Evolutionary conservation across 352 stramenopile species (phyloP).

Genomic region (Pythium rishiriense): DNA sequence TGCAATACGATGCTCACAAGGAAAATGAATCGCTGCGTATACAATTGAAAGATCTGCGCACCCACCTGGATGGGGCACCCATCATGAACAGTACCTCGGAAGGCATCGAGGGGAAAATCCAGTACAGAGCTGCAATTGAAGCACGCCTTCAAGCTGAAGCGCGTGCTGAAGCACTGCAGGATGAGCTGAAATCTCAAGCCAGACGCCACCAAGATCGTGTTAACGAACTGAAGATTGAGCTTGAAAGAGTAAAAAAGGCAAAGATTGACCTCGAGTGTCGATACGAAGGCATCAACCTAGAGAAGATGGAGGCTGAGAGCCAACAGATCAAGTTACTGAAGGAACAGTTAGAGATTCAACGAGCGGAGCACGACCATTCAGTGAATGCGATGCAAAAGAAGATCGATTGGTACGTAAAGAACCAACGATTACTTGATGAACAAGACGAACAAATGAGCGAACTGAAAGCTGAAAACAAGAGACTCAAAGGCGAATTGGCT

Average conservation of each 20-base stretch:
- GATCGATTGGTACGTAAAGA: slow-evolving; percentile 84
- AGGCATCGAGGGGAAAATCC: slow-evolving; percentile 33
- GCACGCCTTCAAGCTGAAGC: slow-evolving; percentile 64
- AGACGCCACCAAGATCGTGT: slow-evolving; percentile 48
- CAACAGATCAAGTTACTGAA: slow-evolving; percentile 48
- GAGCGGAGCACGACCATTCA: slow-evolving; percentile 53
- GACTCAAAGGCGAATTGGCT: slow-evolving; percentile 6
- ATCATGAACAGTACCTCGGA: slow-evolving; percentile 4
- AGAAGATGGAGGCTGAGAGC: slow-evolving; percentile 56
- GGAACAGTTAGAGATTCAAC: slow-evolving; percentile 38
- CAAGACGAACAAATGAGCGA: slow-evolving; percentile 64
- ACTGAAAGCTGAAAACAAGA: slow-evolving; percentile 33
- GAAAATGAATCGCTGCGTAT: slow-evolving; percentile 68
- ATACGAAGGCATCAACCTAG: slow-evolving; percentile 72
- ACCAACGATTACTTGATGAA: slow-evolving; percentile 76
- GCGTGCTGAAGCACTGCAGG: slow-evolving; percentile 46
- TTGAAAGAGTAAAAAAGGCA: slow-evolving; percentile 79
- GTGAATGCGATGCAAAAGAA: slow-evolving; percentile 72
- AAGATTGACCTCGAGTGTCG: slow-evolving; percentile 78
- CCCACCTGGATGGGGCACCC: slow-evolving; percentile 25
- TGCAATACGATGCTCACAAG: slow-evolving; percentile 69
- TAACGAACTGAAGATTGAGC: slow-evolving; percentile 68
- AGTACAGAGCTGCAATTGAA: slow-evolving; percentile 61
- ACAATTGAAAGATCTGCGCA: slow-evolving; percentile 47
- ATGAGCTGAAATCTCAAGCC: slow-evolving; percentile 48